Percentiles rank a stretch among this genome's conserved stretches.
Evolutionary conservation across 106 monocot genomes (phyloP).

Genomic region (Amphibolis antarctica): DNA sequence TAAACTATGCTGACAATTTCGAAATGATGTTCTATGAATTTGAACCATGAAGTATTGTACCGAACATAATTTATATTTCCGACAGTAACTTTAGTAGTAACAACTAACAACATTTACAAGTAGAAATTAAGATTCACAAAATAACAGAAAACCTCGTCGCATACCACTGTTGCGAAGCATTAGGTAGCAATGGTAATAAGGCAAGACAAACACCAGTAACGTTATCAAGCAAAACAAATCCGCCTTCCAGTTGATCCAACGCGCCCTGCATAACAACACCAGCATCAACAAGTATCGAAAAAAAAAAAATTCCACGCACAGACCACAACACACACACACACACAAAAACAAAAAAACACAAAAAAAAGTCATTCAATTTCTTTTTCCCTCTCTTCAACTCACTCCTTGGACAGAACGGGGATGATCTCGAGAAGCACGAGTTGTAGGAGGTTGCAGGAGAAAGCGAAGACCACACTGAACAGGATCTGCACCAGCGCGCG

Average conservation of each 20-base stretch:
- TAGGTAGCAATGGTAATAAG: conserved; percentile 91
- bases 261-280: conserved; percentile 43
- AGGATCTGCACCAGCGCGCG: conserved; percentile 91
- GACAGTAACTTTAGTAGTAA: neutral
- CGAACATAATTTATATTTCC: neutral
- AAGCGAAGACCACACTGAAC: conserved; percentile 89
- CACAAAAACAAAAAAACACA: no score
- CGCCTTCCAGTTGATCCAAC: conserved; percentile 92
- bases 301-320: no score
- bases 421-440: conserved; percentile 98
- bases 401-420: conserved; percentile 91
- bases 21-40: no score
- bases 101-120: neutral
- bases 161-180: conserved; percentile 73
- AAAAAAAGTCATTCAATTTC: no score
- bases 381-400: neutral
- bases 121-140: neutral
- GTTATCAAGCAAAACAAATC: conserved; percentile 85
- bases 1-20: no score
- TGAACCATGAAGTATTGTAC: no score
- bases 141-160: neutral
- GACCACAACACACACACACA: neutral
- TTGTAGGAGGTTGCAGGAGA: conserved; percentile 98
- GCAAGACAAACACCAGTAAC: conserved; percentile 74
- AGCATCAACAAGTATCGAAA: neutral